Evolutionary conservation across 2,329 filamentous ascomycete species (phyloP), one percentile per base, ranked within the genome.

Genomic region (Escovopsis sp.): DNA sequence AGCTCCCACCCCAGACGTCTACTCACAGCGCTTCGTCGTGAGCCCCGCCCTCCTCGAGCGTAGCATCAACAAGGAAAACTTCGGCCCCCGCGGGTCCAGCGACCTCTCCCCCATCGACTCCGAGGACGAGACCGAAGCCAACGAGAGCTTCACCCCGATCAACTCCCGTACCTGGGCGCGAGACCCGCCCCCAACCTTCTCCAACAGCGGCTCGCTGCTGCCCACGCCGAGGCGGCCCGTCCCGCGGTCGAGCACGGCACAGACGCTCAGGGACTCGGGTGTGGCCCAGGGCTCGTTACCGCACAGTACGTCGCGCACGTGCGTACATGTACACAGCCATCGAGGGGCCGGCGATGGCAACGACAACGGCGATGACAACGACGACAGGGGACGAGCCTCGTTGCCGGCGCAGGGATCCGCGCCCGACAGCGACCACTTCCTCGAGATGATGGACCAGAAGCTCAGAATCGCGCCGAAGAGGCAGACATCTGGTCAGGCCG

Each of bases 401-500:
- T n/a, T 40, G 8, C 37, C 27, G 27, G 4, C 27, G n/a, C n/a
- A 16, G 4, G 27, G 27, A 2, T 10, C 36, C 8, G 31, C 35
- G 1, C 39, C 36, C 9, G 37, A 35, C 16, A 35, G 39, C 10
- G 39, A 40, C 8, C 36, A 39, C 4, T 43, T 48, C 26, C 37
- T 43, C n/a, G 23, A 41, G 7, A 35, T 43, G 13, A 40, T 48
- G 27, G 38, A 43, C 9, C 40, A 43, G 8, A 41, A 36, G 6
- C 31, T 48, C 8, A 35, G 32, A 26, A 30, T 43, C 14, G 36
- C 35, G 16, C 17, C 18, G 19, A 14, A 18, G 7, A 26, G 31
- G 11, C 11, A 12, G 4, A n/a, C n/a, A n/a, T n/a, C n/a, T n/a
- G 12, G 33, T 12, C 15, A 29, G 7, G 26, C 35, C 13, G 19